These are phyloP conservation scores for Gentiana straminea DNA, from an alignment of 257 asterid species.

Conservation along the genomic window DNA sequence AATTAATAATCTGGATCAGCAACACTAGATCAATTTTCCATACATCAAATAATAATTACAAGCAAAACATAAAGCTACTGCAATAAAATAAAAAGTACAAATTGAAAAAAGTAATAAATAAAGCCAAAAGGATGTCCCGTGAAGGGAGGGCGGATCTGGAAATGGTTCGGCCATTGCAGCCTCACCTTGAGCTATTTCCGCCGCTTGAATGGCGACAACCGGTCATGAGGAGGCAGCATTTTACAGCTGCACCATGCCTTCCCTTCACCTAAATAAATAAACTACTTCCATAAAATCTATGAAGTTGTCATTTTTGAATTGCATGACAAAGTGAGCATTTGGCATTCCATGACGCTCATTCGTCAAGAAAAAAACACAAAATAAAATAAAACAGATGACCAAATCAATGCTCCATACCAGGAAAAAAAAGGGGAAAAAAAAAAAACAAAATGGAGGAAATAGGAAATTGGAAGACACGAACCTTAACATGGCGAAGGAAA, in stretches of 20 bases:
- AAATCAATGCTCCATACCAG: not conserved
- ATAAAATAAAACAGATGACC: not conserved
- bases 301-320: too few relatives aligned
- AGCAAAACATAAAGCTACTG: not conserved
- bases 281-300: too few relatives aligned
- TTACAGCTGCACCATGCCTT: too few relatives aligned
- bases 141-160: not conserved
- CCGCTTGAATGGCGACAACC: too few relatives aligned
- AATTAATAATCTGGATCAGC: conserved; percentile 5
- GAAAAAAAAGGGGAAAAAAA: not conserved
- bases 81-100: too few relatives aligned
- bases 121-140: not conserved
- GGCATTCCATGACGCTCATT: not conserved
- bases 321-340: too few relatives aligned
- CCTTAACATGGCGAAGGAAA: conserved; percentile 14
- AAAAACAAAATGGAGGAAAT: not conserved
- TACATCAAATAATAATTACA: not conserved
- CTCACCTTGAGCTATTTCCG: too few relatives aligned
- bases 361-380: not conserved
- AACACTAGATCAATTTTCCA: not conserved
- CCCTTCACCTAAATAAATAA: too few relatives aligned
- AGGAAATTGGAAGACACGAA: not conserved
- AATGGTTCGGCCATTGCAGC: too few relatives aligned
- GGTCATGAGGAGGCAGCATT: too few relatives aligned
- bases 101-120: not conserved